These are phyloP conservation scores for Globisporangium rhizosaccharum DNA, from an alignment of 352 stramenopile species.

Conservation along the genomic window DNA sequence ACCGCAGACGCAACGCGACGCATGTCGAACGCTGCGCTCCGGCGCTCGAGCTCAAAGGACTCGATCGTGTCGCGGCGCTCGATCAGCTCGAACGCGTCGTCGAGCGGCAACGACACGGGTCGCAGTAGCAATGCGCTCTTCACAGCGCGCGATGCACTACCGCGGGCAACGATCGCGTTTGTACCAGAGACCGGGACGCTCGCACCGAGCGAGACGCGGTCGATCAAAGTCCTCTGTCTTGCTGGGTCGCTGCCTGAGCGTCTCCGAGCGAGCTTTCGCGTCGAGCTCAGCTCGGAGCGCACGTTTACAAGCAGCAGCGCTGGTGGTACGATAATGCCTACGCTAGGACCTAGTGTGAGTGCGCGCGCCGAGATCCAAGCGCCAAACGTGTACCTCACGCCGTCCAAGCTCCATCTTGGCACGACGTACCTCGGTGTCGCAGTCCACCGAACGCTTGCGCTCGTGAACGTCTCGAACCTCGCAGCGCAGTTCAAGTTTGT, in stretches of 20 bases:
- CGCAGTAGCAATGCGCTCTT: conserved; percentile 26
- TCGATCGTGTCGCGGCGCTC: conserved; percentile 46
- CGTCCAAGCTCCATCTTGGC: conserved; percentile 38
- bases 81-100: conserved; percentile 17
- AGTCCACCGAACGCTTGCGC: conserved; percentile 35
- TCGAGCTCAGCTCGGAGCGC: conserved; percentile 26
- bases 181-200: conserved; percentile 37
- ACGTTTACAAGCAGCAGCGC: conserved; percentile 12
- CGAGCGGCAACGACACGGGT: conserved; percentile 32
- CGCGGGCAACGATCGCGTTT: conserved; percentile 45
- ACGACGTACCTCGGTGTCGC: conserved; percentile 64
- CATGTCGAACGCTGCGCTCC: conserved; percentile 12
- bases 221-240: conserved; percentile 40
- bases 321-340: not conserved
- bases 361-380: conserved; percentile 70
- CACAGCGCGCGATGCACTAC: conserved; percentile 35
- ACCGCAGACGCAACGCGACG: not conserved
- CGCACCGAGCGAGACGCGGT: conserved; percentile 26
- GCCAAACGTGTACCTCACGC: conserved; percentile 65
- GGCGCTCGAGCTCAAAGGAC: conserved; percentile 41
- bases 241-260: conserved; percentile 54
- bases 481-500: conserved; percentile 71
- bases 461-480: conserved; percentile 82
- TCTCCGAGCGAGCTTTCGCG: conserved; percentile 47
- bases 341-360: conserved; percentile 23